Conservation (phyloP, 208 protist species). For the Wallacemonas rigidus region DNA sequence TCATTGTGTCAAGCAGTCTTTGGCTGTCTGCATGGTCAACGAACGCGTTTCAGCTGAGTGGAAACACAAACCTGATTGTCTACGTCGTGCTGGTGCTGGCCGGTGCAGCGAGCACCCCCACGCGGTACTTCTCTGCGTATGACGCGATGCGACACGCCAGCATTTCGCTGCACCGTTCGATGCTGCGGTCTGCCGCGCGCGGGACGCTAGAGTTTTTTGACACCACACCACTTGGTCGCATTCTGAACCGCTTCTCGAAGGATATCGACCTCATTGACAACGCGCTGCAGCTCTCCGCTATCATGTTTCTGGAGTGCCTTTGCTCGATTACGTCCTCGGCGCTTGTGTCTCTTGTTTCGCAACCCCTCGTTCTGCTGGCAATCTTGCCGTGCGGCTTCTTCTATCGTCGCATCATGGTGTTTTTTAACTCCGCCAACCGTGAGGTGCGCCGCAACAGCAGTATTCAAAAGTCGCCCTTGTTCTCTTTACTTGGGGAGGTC, state of each 20-base stretch:
- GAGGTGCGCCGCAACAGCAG: constrained; percentile 87
- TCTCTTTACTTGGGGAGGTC: constrained; percentile 85
- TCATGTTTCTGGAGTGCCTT: constrained; percentile 48
- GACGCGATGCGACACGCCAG: constrained; percentile 29
- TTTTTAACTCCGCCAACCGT: constrained; percentile 64
- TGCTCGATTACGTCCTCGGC: constrained; percentile 49
- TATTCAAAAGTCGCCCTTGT: constrained; percentile 82
- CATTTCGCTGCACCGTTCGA: constrained; percentile 36
- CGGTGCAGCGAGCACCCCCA: constrained; percentile 29
- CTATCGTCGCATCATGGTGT: constrained; percentile 66
- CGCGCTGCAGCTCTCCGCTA: constrained; percentile 45
- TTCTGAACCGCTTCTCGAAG: constrained; percentile 96
- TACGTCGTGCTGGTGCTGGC: constrained; percentile 42
- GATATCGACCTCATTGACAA: constrained; percentile 88
- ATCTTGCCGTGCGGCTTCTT: constrained; percentile 62
- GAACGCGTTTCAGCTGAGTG: constrained; percentile 13
- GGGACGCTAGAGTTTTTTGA: constrained; percentile 95
- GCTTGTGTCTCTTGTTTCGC: constrained; percentile 35
- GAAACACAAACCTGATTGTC: constrained; percentile 39
- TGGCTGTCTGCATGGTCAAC: constrained; percentile 78
- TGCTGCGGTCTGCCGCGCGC: constrained; percentile 48
- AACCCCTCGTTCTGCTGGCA: constrained; percentile 42
- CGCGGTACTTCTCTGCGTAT: constrained; percentile 34
- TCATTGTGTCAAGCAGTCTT: constrained; percentile 34
- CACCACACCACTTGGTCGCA: constrained; percentile 90